These are phyloP conservation scores for Carex scoparia DNA, from an alignment of 176 grass and related monocot genomes.

Conservation along the genomic window DNA sequence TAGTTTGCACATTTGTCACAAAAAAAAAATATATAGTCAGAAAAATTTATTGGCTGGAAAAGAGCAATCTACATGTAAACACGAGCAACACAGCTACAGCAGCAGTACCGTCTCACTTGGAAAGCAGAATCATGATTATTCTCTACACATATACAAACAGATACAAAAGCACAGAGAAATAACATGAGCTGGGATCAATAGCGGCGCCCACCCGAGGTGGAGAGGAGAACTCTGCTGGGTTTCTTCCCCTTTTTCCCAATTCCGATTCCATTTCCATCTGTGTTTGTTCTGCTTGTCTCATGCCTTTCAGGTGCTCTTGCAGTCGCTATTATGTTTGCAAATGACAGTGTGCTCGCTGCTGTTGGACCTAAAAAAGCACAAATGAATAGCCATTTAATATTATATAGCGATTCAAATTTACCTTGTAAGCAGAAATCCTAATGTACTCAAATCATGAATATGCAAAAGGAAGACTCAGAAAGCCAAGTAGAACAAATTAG, in stretches of 20 bases:
- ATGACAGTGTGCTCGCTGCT: conserved; percentile 35
- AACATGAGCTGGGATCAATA: conserved; percentile 41
- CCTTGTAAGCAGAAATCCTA: neutral
- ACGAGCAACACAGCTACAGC: neutral
- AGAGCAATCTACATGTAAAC: neutral
- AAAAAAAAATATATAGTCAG: too few species aligned
- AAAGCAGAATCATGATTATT: conserved; percentile 6
- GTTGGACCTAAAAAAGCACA: conserved; percentile 28
- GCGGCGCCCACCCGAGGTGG: conserved; percentile 63
- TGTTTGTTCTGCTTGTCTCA: conserved; percentile 28
- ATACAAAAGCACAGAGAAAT: neutral
- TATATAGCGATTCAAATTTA: neutral
- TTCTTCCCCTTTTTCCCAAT: conserved; percentile 83
- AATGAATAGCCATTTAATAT: neutral
- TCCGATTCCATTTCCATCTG: conserved; percentile 30
- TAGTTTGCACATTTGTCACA: neutral
- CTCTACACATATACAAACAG: conserved; percentile 5
- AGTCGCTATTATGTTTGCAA: conserved; percentile 73
- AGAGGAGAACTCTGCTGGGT: conserved; percentile 63
- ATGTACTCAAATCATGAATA: neutral
- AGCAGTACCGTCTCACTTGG: neutral
- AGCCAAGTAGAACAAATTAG: neutral
- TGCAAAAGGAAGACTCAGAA: neutral
- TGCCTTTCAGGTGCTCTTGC: conserved; percentile 29
- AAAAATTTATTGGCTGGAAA: neutral